Conservation (phyloP, 1,139 yeast species). For the Pichia sorboxylosa region DNA sequence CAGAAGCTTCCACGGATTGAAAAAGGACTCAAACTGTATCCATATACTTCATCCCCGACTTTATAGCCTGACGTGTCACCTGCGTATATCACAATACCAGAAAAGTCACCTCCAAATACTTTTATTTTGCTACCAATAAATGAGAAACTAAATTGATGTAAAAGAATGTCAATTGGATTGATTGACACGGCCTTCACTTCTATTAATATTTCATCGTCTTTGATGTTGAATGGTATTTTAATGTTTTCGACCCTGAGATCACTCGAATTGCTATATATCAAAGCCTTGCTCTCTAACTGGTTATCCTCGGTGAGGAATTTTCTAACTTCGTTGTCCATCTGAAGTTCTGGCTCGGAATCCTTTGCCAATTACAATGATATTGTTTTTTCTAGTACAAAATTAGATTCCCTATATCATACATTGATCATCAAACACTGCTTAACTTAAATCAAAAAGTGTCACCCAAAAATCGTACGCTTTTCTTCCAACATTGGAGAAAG, state of each 20-base stretch:
- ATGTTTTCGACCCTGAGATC: background rate
- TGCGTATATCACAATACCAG: constrained; percentile 51
- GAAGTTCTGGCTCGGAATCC: background rate
- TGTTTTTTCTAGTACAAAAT: no score
- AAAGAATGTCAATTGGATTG: constrained; percentile 57
- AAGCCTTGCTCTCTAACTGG: constrained; percentile 4
- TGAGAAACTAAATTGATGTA: constrained; percentile 20
- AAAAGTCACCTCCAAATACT: constrained; percentile 60
- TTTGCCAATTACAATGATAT: no score
- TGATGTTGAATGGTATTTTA: constrained; percentile 19
- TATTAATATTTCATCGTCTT: constrained; percentile 38
- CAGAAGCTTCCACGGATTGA: constrained; percentile 40
- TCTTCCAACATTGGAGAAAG: no score
- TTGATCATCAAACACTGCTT: no score
- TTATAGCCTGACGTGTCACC: constrained; percentile 33
- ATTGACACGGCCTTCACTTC: constrained; percentile 48
- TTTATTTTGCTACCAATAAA: constrained; percentile 31
- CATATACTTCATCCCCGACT: constrained; percentile 58
- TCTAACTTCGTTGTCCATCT: background rate
- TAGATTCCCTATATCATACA: no score
- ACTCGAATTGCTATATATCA: constrained; percentile 7
- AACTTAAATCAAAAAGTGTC: no score
- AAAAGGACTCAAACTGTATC: constrained; percentile 35
- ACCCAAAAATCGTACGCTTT: no score
- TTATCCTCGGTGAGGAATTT: constrained; percentile 1